Evolutionary conservation across 2,329 filamentous ascomycete species (phyloP).

Genomic region (Pestalotiopsis sp.): DNA sequence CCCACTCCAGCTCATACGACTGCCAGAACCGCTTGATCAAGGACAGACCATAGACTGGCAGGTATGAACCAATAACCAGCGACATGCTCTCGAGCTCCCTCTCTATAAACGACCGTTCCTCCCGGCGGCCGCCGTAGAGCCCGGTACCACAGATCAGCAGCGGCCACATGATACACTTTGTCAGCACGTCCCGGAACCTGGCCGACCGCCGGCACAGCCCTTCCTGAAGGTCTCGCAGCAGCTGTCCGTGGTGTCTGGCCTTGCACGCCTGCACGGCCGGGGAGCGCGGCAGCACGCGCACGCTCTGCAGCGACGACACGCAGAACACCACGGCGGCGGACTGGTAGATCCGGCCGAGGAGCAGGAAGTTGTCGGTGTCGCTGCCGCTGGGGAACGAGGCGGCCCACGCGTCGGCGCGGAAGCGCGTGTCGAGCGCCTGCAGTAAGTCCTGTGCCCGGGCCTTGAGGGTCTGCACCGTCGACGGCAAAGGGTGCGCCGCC

Average conservation of each 20-base stretch:
- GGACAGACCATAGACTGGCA: constrained; percentile 25
- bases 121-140: constrained; percentile 21
- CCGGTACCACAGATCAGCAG: constrained; percentile 32
- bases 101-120: constrained; percentile 27
- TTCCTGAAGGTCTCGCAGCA: constrained; percentile 18
- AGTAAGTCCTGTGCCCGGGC: constrained; percentile 21
- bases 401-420: constrained; percentile 29
- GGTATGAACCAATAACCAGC: constrained; percentile 22
- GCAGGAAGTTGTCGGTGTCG: constrained; percentile 22
- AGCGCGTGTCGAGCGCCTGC: constrained; percentile 24
- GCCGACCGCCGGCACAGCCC: neutral
- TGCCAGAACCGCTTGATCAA: constrained; percentile 32
- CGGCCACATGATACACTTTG: constrained; percentile 30
- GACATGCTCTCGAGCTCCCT: constrained; percentile 24
- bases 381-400: constrained; percentile 17
- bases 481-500: constrained; percentile 8
- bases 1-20: constrained; percentile 31
- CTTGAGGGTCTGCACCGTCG: neutral
- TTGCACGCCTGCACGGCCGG: constrained; percentile 7
- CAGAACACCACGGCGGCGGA: constrained; percentile 28
- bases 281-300: constrained; percentile 22
- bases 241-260: constrained; percentile 16
- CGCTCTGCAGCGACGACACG: constrained; percentile 28
- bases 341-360: constrained; percentile 31
- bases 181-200: constrained; percentile 12